phyloP scores from a whole-genome alignment of 2,329 filamentous ascomycete genomes.

The Xylariaceae sp. region DNA sequence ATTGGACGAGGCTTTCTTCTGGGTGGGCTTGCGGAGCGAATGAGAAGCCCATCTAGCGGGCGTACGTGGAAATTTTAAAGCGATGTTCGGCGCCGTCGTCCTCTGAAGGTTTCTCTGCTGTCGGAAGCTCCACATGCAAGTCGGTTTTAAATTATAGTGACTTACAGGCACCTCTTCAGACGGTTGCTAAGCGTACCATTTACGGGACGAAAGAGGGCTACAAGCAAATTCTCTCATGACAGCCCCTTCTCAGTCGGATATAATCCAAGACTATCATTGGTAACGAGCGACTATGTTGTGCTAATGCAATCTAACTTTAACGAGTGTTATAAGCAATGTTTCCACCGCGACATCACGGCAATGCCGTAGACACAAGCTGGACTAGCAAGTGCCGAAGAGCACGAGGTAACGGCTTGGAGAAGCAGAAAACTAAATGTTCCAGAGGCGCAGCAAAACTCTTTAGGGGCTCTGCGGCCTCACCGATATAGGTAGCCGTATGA shows the following conservation, averaged over 20 bases:
- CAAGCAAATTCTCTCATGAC: no score
- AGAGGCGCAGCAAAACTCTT: constrained; percentile 20
- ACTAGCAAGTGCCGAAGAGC: constrained; percentile 15
- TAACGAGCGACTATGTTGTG: constrained; percentile 32
- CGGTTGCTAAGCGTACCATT: no score
- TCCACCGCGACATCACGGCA: constrained; percentile 22
- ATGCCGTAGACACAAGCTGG: constrained; percentile 19
- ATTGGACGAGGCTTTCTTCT: no score
- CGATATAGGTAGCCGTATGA: constrained; percentile 1
- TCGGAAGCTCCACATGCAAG: constrained; percentile 14
- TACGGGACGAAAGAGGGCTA: no score
- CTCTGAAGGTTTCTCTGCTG: no score
- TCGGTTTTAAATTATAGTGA: no score
- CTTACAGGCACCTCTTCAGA: no score
- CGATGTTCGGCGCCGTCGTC: constrained; percentile 23
- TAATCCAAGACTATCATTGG: neutral
- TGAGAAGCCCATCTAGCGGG: neutral
- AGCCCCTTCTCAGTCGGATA: neutral
- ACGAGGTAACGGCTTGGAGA: constrained; percentile 24
- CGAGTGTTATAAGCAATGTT: constrained; percentile 27
- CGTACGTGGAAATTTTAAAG: constrained; percentile 13
- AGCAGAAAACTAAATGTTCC: constrained; percentile 31
- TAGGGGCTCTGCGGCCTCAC: neutral
- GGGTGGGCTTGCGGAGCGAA: neutral
- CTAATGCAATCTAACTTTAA: constrained; percentile 32